Evolutionary conservation across 169 alveolate genomes (phyloP).

Genomic region (Plasmodium inui): DNA sequence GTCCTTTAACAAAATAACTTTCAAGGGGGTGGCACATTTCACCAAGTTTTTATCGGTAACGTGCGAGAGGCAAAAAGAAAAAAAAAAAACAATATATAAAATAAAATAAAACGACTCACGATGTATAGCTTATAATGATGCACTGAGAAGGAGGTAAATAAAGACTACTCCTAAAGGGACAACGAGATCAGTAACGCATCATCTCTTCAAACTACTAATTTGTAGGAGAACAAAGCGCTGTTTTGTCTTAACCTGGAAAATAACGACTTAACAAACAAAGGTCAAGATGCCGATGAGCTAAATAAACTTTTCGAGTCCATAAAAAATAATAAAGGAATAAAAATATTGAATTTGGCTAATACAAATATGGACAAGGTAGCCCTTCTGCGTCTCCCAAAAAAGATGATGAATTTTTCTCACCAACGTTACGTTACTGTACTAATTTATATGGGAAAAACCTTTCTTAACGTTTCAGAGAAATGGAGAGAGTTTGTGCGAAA

Average conservation of each 20-base stretch:
- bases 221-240: conserved; percentile 54
- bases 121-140: neutral
- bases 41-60: conserved; percentile 28
- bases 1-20: conserved; percentile 69
- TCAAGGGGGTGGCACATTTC: conserved; percentile 17
- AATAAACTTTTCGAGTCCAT: conserved; percentile 43
- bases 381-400: neutral
- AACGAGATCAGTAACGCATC: neutral
- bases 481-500: conserved; percentile 34
- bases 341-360: conserved; percentile 53
- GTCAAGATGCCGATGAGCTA: conserved; percentile 11
- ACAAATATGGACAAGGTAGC: conserved; percentile 62
- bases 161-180: neutral
- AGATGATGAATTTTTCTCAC: neutral
- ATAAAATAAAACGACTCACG: neutral
- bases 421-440: neutral
- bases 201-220: neutral
- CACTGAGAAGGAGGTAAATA: neutral
- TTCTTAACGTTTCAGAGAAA: conserved; percentile 15
- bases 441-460: neutral
- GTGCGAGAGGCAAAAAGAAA: neutral
- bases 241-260: conserved; percentile 47
- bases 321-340: conserved; percentile 50
- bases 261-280: conserved; percentile 70
- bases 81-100: neutral